Conservation (phyloP, 176 grass and related monocot genomes). For the Aegilops speltoides region DNA sequence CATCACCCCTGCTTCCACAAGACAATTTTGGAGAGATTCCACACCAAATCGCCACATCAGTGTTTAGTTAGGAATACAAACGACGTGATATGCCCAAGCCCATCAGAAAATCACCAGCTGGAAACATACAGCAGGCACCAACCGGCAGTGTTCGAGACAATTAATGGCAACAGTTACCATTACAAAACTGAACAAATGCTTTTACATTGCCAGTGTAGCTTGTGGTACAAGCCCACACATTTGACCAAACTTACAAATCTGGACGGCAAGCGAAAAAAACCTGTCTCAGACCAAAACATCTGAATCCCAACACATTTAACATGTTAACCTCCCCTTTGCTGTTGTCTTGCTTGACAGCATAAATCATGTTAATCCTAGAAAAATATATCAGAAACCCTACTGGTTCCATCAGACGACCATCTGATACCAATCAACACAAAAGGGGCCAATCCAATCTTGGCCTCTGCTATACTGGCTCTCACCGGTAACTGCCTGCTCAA, state of each 20-base stretch:
- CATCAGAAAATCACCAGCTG: neutral
- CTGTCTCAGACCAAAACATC: conserved; percentile 45
- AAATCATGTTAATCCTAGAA: neutral
- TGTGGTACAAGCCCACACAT: neutral
- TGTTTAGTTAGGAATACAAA: neutral
- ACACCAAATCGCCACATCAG: neutral
- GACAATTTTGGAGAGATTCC: neutral
- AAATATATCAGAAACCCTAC: neutral
- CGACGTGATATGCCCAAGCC: neutral
- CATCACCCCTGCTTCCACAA: neutral
- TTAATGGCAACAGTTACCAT: too few species aligned
- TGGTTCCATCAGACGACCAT: neutral
- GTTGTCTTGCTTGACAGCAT: conserved; percentile 8
- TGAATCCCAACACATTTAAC: neutral
- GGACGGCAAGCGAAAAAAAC: conserved; percentile 36
- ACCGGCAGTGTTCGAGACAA: neutral
- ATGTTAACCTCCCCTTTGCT: neutral
- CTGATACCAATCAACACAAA: conserved; percentile 8
- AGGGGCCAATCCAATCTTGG: neutral
- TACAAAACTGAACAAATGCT: conserved; percentile 13
- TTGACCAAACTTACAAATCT: conserved; percentile 35
- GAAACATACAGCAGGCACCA: neutral
- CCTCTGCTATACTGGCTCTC: neutral
- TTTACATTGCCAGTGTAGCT: conserved; percentile 10
- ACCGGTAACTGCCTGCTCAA: neutral